Evolutionary conservation across 306 rosid species (phyloP).

Genomic region (Citrullus amarus): DNA sequence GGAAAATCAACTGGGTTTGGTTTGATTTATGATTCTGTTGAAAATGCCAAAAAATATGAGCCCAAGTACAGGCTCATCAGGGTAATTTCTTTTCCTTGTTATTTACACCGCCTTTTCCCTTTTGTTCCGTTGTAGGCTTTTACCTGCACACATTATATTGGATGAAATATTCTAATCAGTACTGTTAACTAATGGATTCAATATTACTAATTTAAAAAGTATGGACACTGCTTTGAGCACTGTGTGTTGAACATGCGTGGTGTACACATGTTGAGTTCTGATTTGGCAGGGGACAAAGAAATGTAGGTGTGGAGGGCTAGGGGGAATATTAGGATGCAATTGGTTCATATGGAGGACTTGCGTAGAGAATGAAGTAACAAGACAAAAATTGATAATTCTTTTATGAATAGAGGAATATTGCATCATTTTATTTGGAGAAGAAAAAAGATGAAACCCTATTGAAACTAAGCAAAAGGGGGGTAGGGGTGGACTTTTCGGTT

Average conservation of each 20-base stretch:
- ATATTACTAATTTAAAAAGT: neutral
- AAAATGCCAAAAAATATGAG: neutral
- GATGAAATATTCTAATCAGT: neutral
- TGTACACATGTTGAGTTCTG: too few relatives aligned
- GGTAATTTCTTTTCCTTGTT: slow-evolving; percentile 6
- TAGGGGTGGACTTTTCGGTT: neutral
- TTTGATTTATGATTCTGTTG: neutral
- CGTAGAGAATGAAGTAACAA: neutral
- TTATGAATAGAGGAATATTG: neutral
- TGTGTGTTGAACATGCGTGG: neutral
- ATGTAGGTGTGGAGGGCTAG: too few relatives aligned
- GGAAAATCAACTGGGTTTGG: neutral
- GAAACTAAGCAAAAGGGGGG: neutral
- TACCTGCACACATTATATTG: neutral
- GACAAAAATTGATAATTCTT: neutral
- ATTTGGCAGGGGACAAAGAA: too few relatives aligned
- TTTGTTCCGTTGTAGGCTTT: neutral
- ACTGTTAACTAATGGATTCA: neutral
- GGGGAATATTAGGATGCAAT: too few relatives aligned
- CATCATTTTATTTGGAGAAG: neutral
- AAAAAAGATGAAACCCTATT: neutral
- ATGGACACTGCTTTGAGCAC: neutral
- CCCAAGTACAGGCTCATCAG: neutral
- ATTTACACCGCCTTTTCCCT: neutral
- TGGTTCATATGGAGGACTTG: neutral